phyloP scores from a whole-genome alignment of 2,329 filamentous ascomycete genomes.

The Penicillium sp. region DNA sequence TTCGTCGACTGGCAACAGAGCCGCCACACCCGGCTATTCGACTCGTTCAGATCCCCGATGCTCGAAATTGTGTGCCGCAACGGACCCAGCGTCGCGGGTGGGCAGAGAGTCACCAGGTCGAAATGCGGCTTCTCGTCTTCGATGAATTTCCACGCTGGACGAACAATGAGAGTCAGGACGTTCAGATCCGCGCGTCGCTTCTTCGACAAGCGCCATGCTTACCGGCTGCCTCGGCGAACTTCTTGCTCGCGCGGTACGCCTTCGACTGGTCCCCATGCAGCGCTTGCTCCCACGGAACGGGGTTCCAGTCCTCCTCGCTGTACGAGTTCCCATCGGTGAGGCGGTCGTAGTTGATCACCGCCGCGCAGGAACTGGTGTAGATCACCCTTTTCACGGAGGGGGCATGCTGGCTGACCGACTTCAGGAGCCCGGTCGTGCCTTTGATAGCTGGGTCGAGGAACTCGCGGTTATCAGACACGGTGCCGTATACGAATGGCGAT shows the following conservation, averaged over 20 bases:
- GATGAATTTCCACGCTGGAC: conserved; percentile 37
- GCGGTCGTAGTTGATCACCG: conserved; percentile 11
- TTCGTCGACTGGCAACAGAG: conserved; percentile 40
- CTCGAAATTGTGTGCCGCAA: conserved; percentile 41
- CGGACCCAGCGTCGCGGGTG: conserved; percentile 49
- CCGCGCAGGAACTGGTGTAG: conserved; percentile 12
- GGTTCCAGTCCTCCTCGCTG: conserved; percentile 6
- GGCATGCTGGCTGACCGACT: conserved; percentile 11
- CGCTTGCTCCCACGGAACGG: conserved; percentile 1
- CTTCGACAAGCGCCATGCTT: too few species aligned
- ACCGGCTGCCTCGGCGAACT: too few species aligned
- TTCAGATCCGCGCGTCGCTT: too few species aligned
- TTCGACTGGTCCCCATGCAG: conserved; percentile 1
- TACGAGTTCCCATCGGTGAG: conserved; percentile 7
- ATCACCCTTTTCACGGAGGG: conserved; percentile 11
- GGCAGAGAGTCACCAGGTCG: conserved; percentile 48
- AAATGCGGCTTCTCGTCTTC: conserved; percentile 26
- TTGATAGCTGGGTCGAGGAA: conserved; percentile 8
- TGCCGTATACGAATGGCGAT: conserved; percentile 5
- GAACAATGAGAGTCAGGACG: too few species aligned
- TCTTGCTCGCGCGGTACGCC: too few species aligned
- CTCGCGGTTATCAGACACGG: conserved; percentile 2
- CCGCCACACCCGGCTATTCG: conserved; percentile 45
- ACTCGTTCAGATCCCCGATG: conserved; percentile 43
- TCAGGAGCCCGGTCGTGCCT: conserved; percentile 3